phyloP scores from a whole-genome alignment of 768 basidiomycete species.

The Lentinula raphanica region DNA sequence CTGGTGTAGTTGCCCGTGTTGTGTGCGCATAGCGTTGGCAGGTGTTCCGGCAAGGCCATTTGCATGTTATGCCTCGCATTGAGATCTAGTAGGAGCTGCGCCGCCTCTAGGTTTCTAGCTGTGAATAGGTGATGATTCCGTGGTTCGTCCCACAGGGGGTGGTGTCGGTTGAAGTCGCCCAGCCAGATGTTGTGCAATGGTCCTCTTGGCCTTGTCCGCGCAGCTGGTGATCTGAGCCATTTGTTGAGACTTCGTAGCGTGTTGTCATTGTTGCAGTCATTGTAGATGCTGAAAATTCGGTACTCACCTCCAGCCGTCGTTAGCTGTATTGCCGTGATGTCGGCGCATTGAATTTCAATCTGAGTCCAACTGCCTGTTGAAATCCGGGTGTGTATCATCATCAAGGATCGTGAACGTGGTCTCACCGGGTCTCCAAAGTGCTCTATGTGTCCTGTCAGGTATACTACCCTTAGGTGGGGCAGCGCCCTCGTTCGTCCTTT shows the following conservation, averaged over 20 bases:
- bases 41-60: background rate
- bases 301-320: too few species aligned
- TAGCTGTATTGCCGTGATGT: too few species aligned
- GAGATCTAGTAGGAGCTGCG: slow-evolving; percentile 14
- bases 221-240: too few species aligned
- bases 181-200: background rate
- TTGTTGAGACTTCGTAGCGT: too few species aligned
- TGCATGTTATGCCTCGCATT: background rate
- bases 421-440: background rate
- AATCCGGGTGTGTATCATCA: background rate
- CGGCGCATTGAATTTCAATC: too few species aligned
- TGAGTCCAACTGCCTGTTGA: too few species aligned
- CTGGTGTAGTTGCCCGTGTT: slow-evolving; percentile 28
- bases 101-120: slow-evolving; percentile 10
- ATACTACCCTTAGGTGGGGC: background rate
- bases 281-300: slow-evolving; percentile 23
- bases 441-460: background rate
- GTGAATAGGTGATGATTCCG: slow-evolving; percentile 31
- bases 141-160: slow-evolving; percentile 33
- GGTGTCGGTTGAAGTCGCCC: too few species aligned
- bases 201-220: too few species aligned
- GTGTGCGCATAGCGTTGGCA: slow-evolving; percentile 27
- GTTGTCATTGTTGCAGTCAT: slow-evolving; percentile 1
- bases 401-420: too few species aligned
- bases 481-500: background rate